Base-by-base conservation (phyloP, 768 basidiomycete genomes). In the Trametes cingulata region DNA sequence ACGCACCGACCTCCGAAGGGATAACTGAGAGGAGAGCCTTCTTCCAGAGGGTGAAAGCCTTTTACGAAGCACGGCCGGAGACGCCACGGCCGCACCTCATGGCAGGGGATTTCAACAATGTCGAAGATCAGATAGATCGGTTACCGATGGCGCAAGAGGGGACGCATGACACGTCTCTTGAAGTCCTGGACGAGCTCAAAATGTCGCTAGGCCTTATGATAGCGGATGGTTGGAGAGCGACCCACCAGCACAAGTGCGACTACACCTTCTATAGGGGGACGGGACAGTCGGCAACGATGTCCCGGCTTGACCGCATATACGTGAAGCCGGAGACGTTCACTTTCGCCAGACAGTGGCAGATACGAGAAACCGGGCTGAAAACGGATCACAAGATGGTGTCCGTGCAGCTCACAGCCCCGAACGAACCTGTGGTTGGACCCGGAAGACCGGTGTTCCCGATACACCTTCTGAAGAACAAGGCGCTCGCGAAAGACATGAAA, bases 191-290 rank as follows among this genome's bases (percentile, higher is more conserved):
- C 12, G 13, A 27, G 0, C 54, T 56, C 1, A 56, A 56, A 39
- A 9, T 3, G 3, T 1, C 4, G 0, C 48, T 58, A 1, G n/a
- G 40, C 1, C 12, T 58, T 2, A 42, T 33, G n/a, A 15, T 42
- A 15, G 19, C 24, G 1, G 56, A 58, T 8, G 56, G 56, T 2
- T 58, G 56, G 56, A 12, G 48, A 33, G 15, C 1, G 1, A 42
- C 40, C 2, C 2, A 50, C 56, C 56, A 36, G n/a, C 6, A 8
- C 15, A 3, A 19, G 14, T 0, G 37, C 15, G 24, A n/a, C n/a
- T 58, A 42, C 49, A 58, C 56, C 0, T 58, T 58, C 48, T 29
- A 50, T 0, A 49, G 56, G n/a, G 48, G 48, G 6, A 7, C 13
- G 2, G 54, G 54, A n/a, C 20, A 36, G 6, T 20, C 0, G 2